Evolutionary conservation across 2,329 filamentous ascomycete genomes (phyloP).

Genomic region (Fonsecaea nubica): DNA sequence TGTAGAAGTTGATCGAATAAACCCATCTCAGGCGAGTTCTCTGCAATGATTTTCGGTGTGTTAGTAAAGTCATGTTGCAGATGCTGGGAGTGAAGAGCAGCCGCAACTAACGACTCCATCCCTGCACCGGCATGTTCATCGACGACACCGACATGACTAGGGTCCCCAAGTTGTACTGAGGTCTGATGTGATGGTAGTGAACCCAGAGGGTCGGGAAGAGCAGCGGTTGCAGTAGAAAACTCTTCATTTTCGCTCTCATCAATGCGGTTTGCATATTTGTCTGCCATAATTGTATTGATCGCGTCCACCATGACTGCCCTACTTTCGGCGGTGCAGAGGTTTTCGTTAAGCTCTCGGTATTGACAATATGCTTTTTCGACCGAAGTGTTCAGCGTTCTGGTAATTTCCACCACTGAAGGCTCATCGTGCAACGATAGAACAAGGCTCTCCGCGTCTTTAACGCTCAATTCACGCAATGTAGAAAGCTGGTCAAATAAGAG

Average conservation of each 20-base stretch:
- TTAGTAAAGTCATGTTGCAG: not conserved
- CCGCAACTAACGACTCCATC: not conserved
- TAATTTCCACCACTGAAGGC: not conserved
- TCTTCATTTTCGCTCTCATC: not conserved
- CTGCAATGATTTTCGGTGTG: not conserved
- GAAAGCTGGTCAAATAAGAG: not conserved
- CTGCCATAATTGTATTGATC: not conserved
- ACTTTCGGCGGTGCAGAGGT: not conserved
- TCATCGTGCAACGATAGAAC: not conserved
- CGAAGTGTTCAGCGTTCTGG: not conserved
- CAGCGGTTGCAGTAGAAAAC: not conserved
- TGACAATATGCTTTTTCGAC: not conserved
- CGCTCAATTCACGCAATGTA: not conserved
- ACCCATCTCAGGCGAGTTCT: not conserved
- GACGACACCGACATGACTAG: not conserved
- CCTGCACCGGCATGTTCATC: not conserved
- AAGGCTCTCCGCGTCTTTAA: not conserved
- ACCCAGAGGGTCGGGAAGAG: not conserved
- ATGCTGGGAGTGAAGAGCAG: not conserved
- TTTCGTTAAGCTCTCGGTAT: not conserved
- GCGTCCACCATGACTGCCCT: not conserved
- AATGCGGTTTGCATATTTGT: not conserved
- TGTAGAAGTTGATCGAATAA: not conserved
- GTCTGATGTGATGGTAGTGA: not conserved
- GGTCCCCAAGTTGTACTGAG: not conserved